A percentile compares a stretch with the other conserved stretches of the same genome.
Conservation (phyloP, 306 rosid genomes). For the Castanea mollissima region DNA sequence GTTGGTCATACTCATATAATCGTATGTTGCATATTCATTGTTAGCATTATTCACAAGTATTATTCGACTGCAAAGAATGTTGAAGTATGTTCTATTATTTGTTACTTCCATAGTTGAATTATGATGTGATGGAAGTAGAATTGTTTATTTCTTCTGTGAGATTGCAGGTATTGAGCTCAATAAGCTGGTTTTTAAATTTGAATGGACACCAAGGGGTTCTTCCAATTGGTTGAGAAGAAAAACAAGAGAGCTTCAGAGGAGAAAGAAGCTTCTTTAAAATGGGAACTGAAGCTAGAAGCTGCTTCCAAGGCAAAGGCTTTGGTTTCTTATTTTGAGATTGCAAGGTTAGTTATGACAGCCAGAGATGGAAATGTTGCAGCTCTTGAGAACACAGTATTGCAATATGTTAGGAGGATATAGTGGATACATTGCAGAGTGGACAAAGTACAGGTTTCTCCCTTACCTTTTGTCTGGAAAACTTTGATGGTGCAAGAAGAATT, state of each 20-base stretch:
- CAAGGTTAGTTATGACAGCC: conserved; percentile 49
- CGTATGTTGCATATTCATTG: too few relatives aligned
- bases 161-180: conserved; percentile 72
- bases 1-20: too few relatives aligned
- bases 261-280: conserved; percentile 89
- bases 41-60: too few relatives aligned
- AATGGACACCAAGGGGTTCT: conserved; percentile 81
- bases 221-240: conserved; percentile 86
- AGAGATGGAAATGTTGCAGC: conserved; percentile 6
- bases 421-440: conserved; percentile 48
- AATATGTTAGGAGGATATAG: conserved; percentile 2
- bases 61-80: too few relatives aligned
- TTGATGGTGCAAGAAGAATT: too few relatives aligned
- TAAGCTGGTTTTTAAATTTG: conserved; percentile 44
- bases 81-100: background rate
- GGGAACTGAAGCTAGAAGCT: conserved; percentile 95
- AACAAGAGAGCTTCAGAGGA: conserved; percentile 84
- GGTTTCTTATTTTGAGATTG: conserved; percentile 64
- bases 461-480: too few relatives aligned
- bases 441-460: too few relatives aligned
- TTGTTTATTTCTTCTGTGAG: conserved; percentile 97
- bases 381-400: conserved; percentile 11
- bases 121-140: conserved; percentile 54
- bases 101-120: background rate
- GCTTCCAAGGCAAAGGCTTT: conserved; percentile 70